Conservation (phyloP, 164 flowering plant genomes). For the Akebia trifoliata region DNA sequence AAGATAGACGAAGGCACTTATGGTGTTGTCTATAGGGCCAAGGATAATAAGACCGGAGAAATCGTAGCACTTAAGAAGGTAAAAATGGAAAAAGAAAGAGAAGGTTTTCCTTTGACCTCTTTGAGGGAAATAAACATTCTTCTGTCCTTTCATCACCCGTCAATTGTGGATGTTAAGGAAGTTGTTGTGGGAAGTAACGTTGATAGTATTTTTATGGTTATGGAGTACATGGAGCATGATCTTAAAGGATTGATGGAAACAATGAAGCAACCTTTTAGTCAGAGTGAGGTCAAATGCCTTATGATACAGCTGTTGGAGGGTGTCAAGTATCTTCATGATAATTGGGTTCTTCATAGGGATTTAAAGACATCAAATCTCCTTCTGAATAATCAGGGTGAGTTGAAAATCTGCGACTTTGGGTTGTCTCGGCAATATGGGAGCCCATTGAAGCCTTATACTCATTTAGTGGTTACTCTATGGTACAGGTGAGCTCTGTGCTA, state of each 20-base stretch:
- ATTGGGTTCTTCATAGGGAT: constrained; percentile 98
- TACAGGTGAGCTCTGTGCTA: constrained; percentile 66
- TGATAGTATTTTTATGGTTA: constrained; percentile 94
- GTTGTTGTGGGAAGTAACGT: constrained; percentile 85
- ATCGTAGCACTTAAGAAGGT: constrained; percentile 94
- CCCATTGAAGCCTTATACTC: constrained; percentile 94
- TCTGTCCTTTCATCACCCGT: constrained; percentile 85
- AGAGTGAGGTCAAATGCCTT: constrained; percentile 91
- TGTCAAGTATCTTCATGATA: constrained; percentile 90
- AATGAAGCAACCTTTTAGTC: constrained; percentile 86
- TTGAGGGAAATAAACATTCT: constrained; percentile 95
- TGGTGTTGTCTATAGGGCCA: constrained; percentile 94
- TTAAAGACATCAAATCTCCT: constrained; percentile 92
- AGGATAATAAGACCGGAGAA: constrained; percentile 83
- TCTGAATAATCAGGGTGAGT: constrained; percentile 87
- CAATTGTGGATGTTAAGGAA: constrained; percentile 97
- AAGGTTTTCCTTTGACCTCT: constrained; percentile 95
- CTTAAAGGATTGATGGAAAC: constrained; percentile 87
- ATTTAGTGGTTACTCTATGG: constrained; percentile 96
- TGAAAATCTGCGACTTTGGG: constrained; percentile 98
- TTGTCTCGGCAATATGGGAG: constrained; percentile 99
- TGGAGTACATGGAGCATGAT: constrained; percentile 99
- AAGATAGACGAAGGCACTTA: constrained; percentile 97
- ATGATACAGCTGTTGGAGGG: constrained; percentile 92
- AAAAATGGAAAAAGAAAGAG: constrained; percentile 97